Base-by-base conservation (phyloP, 495 filamentous ascomycete genomes). In the Neurospora sp. region DNA sequence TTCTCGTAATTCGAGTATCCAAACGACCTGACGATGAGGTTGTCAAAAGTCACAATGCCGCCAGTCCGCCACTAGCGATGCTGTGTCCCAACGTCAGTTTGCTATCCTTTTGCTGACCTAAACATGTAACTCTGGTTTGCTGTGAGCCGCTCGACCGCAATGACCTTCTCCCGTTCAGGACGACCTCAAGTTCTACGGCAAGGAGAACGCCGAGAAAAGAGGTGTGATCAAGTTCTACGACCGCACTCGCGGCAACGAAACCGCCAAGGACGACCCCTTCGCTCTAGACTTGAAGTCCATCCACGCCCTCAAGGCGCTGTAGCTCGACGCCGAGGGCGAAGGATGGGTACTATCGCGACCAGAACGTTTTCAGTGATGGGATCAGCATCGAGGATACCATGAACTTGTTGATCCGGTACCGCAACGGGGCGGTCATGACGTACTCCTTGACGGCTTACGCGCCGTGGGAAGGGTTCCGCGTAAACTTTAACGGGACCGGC, bases 321-420 rank as follows among this genome's bases (percentile, higher is more conserved):
- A 88, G 72, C 81, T 87, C 15, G 87, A 88, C 34, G 86, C 88
- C 15, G 87, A 90, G 80, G 83, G 87, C 72, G 88, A 90, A 28
- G 73, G 87, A 90, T 75, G 84, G 84, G 21, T 89, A 90, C 71
- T 84, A 85, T 70, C 83, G 87, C 21, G 87, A 89, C 72, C 87
- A 88, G 78, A 88, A 84, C 75, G 87, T 89, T 9, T 89, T 89
- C 69, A 83, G 86, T 0, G 88, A 90, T 71, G 88, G 87, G 6
- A 88, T 90, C 71, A 88, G 82, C 74, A 89, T 89, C 73, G 87
- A 90, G 77, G 87, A 89, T 73, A 89, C 86, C 5, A 88, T 89
- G 87, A 86, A 85, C 43, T 77, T 89, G 70, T 79, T 89, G 72
- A 86, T 90, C 70, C 80, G 84, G 76, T 90, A 90, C 74, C 81